Conservation (phyloP, 805 yeast genomes). For the Nakazawaea ambrosiae region DNA sequence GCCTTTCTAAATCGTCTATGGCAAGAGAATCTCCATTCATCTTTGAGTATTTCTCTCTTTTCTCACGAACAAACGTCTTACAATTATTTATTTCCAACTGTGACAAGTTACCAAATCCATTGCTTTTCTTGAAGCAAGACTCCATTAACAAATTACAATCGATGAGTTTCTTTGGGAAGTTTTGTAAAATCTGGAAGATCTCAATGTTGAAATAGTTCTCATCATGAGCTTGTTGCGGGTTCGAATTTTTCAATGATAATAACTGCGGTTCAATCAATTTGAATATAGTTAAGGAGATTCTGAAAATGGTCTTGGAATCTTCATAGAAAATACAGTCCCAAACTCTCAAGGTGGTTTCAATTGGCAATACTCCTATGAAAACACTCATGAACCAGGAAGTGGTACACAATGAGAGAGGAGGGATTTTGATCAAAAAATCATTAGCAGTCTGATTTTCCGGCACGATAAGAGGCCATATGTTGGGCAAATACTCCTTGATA, state of each 20-base stretch:
- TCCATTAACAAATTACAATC: slow-evolving; percentile 69
- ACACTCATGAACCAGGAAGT: slow-evolving; percentile 98
- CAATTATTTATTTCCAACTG: slow-evolving; percentile 80
- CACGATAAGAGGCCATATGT: slow-evolving; percentile 57
- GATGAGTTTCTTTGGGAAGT: slow-evolving; percentile 62
- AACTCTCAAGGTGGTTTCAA: slow-evolving; percentile 78
- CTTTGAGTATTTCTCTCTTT: slow-evolving; percentile 36
- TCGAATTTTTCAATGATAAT: slow-evolving; percentile 7
- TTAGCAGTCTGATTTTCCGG: slow-evolving; percentile 22
- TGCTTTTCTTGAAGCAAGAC: slow-evolving; percentile 66
- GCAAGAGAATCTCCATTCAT: slow-evolving; percentile 17
- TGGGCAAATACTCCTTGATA: slow-evolving; percentile 76
- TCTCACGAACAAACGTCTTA: slow-evolving; percentile 67
- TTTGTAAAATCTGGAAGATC: slow-evolving; percentile 79
- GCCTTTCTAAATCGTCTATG: slow-evolving; percentile 23
- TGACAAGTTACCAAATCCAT: slow-evolving; percentile 66
- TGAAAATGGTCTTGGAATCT: slow-evolving; percentile 79
- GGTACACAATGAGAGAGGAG: slow-evolving; percentile 89
- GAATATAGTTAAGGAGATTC: slow-evolving; percentile 74
- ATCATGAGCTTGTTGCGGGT: slow-evolving; percentile 14
- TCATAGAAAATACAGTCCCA: slow-evolving; percentile 97
- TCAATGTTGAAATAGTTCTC: slow-evolving; percentile 24
- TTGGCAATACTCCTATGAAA: slow-evolving; percentile 86
- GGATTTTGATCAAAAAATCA: slow-evolving; percentile 64
- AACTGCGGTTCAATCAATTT: slow-evolving; percentile 68